phyloP scores from a whole-genome alignment of 768 basidiomycete genomes.

The Agrocybe chaxingu region DNA sequence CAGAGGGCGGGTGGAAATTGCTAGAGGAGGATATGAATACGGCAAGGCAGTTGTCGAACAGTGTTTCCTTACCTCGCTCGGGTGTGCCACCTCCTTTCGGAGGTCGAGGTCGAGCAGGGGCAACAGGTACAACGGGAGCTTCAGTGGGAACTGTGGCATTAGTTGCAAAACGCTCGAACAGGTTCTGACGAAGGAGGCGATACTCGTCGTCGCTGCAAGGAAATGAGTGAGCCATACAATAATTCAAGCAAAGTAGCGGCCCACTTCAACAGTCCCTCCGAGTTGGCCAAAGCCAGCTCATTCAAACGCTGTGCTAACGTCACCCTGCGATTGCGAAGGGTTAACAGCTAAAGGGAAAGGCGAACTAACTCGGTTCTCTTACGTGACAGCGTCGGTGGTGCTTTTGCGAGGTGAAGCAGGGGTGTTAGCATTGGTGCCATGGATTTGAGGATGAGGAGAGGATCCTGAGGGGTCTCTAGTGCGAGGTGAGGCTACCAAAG shows the following conservation, averaged over 20 bases:
- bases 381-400: slow-evolving; percentile 54
- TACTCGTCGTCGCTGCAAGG: slow-evolving; percentile 76
- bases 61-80: slow-evolving; percentile 31
- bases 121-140: slow-evolving; percentile 56
- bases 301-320: slow-evolving; percentile 79
- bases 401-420: slow-evolving; percentile 29
- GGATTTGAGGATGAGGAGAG: slow-evolving; percentile 10
- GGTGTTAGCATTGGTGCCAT: slow-evolving; percentile 8
- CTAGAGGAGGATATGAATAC: slow-evolving; percentile 14
- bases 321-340: slow-evolving; percentile 36
- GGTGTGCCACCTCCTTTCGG: slow-evolving; percentile 21
- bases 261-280: slow-evolving; percentile 75
- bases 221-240: slow-evolving; percentile 1
- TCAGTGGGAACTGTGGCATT: slow-evolving; percentile 59
- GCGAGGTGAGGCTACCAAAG: slow-evolving; percentile 2
- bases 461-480: slow-evolving; percentile 6
- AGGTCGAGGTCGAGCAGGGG: slow-evolving; percentile 32
- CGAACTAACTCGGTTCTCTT: slow-evolving; percentile 13
- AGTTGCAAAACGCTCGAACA: slow-evolving; percentile 76
- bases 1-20: slow-evolving; percentile 28
- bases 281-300: slow-evolving; percentile 76
- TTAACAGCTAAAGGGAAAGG: not conserved
- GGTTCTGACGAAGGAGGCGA: slow-evolving; percentile 75
- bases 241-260: slow-evolving; percentile 16
- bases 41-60: not conserved